These are phyloP conservation scores for Cladosporium halotolerans DNA, from an alignment of 2,329 filamentous ascomycete genomes.

Conservation along the genomic window DNA sequence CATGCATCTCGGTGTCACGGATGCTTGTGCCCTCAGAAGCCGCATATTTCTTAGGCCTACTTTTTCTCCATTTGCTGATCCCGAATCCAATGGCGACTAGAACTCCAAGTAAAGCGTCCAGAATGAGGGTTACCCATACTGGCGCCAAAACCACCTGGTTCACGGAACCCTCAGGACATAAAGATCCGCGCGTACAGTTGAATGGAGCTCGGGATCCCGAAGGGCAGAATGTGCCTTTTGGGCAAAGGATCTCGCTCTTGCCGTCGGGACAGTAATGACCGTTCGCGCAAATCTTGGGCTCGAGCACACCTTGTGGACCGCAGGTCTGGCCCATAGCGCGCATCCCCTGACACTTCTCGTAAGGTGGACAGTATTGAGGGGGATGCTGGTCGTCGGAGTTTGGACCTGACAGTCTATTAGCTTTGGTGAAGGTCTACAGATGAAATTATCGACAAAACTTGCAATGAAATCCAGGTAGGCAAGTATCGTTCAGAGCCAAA, in stretches of 20 bases:
- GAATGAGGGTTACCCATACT: slow-evolving; percentile 35
- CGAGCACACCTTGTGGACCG: slow-evolving; percentile 36
- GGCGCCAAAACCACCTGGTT: slow-evolving; percentile 42
- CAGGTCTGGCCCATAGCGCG: slow-evolving; percentile 21
- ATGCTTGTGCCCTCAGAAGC: background rate
- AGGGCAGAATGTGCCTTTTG: slow-evolving; percentile 47
- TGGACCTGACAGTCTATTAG: slow-evolving; percentile 16
- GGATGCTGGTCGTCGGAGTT: slow-evolving; percentile 23
- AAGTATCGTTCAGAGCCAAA: slow-evolving; percentile 26
- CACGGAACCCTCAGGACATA: slow-evolving; percentile 41
- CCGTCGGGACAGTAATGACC: slow-evolving; percentile 45
- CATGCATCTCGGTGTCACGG: background rate
- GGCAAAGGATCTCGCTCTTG: slow-evolving; percentile 39
- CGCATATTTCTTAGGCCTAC: slow-evolving; percentile 20
- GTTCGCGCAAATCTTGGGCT: slow-evolving; percentile 46
- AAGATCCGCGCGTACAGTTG: slow-evolving; percentile 42
- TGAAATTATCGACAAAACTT: slow-evolving; percentile 1
- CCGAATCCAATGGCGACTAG: slow-evolving; percentile 31
- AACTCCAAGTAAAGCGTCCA: slow-evolving; percentile 40
- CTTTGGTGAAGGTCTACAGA: too few species aligned
- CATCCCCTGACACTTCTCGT: slow-evolving; percentile 19
- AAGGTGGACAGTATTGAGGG: slow-evolving; percentile 29
- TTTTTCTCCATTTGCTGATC: slow-evolving; percentile 33
- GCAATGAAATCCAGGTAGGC: slow-evolving; percentile 24
- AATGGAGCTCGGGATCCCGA: slow-evolving; percentile 44